A percentile compares a stretch with the other conserved stretches of the same genome.
Evolutionary conservation across 257 asterid species (phyloP).

Genomic region (Solanum habrochaites): DNA sequence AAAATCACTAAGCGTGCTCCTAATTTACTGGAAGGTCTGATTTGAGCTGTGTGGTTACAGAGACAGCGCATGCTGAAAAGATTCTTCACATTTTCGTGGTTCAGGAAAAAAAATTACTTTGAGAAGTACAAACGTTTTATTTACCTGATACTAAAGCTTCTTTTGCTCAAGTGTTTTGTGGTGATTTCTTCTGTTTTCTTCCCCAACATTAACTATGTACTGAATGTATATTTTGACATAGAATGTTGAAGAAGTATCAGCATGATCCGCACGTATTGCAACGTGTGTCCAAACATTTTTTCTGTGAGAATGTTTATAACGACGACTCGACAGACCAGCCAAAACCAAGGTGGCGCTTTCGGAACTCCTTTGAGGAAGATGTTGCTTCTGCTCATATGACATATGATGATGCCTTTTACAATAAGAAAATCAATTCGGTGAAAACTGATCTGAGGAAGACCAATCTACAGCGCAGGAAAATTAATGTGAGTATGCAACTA

Average conservation of each 20-base stretch:
- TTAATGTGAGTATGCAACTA: slow-evolving; percentile 23
- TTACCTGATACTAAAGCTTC: neutral
- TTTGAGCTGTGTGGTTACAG: neutral
- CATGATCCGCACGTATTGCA: slow-evolving; percentile 27
- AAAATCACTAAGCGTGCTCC: neutral
- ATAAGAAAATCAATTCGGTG: slow-evolving; percentile 10
- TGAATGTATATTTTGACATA: slow-evolving; percentile 10
- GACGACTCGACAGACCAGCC: slow-evolving; percentile 55
- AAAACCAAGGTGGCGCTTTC: slow-evolving; percentile 42
- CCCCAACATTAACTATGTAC: neutral
- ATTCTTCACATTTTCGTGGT: neutral
- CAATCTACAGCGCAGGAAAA: slow-evolving; percentile 16
- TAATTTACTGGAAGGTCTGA: neutral
- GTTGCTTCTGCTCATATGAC: slow-evolving; percentile 9
- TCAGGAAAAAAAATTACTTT: neutral
- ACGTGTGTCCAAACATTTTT: slow-evolving; percentile 49
- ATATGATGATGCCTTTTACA: neutral
- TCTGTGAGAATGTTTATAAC: slow-evolving; percentile 46
- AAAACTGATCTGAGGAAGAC: slow-evolving; percentile 16
- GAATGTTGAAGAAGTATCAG: slow-evolving; percentile 45
- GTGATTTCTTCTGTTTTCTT: neutral
- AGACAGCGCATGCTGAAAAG: neutral
- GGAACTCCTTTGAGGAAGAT: slow-evolving; percentile 30
- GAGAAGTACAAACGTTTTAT: neutral
- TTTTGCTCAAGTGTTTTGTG: neutral